Conservation (phyloP, 768 basidiomycete species). For the Mycena maculata region DNA sequence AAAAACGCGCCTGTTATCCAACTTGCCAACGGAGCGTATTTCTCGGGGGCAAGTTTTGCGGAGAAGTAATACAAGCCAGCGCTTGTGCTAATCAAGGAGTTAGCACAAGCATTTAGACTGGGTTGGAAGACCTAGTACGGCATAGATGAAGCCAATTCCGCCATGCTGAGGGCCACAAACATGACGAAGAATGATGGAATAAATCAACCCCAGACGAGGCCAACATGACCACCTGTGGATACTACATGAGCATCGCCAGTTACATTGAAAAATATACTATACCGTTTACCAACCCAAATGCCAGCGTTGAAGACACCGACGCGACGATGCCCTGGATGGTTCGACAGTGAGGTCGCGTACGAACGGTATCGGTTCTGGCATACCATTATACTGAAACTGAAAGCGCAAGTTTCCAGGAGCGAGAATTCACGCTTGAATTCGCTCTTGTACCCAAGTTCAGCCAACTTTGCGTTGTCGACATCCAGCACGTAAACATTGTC, state of each 20-base stretch:
- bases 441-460: slow-evolving; percentile 75
- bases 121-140: slow-evolving; percentile 63
- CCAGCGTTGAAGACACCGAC: slow-evolving; percentile 73
- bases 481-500: slow-evolving; percentile 42
- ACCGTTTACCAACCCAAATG: slow-evolving; percentile 73
- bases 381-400: slow-evolving; percentile 71
- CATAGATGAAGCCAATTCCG: slow-evolving; percentile 80
- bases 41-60: slow-evolving; percentile 74
- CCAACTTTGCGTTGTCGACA: slow-evolving; percentile 69
- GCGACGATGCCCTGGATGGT: slow-evolving; percentile 72
- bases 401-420: slow-evolving; percentile 72
- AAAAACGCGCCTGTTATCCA: slow-evolving; percentile 62
- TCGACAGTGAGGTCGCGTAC: slow-evolving; percentile 57
- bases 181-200: slow-evolving; percentile 78
- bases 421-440: slow-evolving; percentile 83
- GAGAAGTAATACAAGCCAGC: slow-evolving; percentile 86
- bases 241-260: not conserved
- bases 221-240: slow-evolving; percentile 74
- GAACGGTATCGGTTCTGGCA: not conserved
- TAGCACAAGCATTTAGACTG: not conserved
- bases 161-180: slow-evolving; percentile 76
- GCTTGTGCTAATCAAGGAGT: slow-evolving; percentile 64
- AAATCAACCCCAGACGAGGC: slow-evolving; percentile 83
- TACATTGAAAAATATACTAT: not conserved
- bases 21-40: slow-evolving; percentile 70